Percentiles rank a stretch among this genome's conserved stretches.
phyloP scores from a whole-genome alignment of 768 basidiomycete species.

The Vararia minispora region DNA sequence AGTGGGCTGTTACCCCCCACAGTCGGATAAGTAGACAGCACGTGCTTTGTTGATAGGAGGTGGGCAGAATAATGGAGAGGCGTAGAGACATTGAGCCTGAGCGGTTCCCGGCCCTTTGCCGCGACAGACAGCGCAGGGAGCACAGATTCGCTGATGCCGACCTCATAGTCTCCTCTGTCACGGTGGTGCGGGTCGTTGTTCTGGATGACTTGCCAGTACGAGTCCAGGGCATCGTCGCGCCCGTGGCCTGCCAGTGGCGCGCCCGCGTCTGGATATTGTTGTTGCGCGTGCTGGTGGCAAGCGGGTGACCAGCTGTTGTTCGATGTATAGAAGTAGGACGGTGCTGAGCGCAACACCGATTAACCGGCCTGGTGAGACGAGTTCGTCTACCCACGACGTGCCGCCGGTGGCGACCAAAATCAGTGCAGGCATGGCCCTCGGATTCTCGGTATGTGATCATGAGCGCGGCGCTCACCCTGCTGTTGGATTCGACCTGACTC shows the following conservation, averaged over 20 bases:
- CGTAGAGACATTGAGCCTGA: no score
- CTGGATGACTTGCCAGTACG: slow-evolving; percentile 29
- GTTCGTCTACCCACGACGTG: slow-evolving; percentile 20
- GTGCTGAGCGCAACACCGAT: slow-evolving; percentile 22
- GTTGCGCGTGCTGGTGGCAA: slow-evolving; percentile 20
- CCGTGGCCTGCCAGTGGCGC: slow-evolving; percentile 23
- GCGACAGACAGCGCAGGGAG: slow-evolving; percentile 10
- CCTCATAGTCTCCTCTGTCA: slow-evolving; percentile 16
- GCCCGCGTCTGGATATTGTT: slow-evolving; percentile 24
- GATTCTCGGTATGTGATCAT: background rate
- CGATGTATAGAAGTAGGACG: slow-evolving; percentile 25
- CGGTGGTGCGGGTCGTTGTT: slow-evolving; percentile 25
- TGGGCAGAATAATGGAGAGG: no score
- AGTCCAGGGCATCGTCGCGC: slow-evolving; percentile 27
- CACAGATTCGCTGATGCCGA: slow-evolving; percentile 15
- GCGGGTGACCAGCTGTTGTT: slow-evolving; percentile 19
- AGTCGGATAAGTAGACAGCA: no score
- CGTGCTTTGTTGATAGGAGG: no score
- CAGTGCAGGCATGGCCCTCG: slow-evolving; percentile 3
- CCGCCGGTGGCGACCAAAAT: slow-evolving; percentile 22
- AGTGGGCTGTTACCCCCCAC: no score
- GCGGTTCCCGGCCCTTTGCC: no score
- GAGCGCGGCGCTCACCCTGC: slow-evolving; percentile 10
- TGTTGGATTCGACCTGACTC: slow-evolving; percentile 14
- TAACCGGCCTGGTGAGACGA: slow-evolving; percentile 17